A percentile compares a stretch with the other conserved stretches of the same genome.
Evolutionary conservation across 129 eudicot genomes (phyloP).

Genomic region (Pseudognaphalium luteoalbum): DNA sequence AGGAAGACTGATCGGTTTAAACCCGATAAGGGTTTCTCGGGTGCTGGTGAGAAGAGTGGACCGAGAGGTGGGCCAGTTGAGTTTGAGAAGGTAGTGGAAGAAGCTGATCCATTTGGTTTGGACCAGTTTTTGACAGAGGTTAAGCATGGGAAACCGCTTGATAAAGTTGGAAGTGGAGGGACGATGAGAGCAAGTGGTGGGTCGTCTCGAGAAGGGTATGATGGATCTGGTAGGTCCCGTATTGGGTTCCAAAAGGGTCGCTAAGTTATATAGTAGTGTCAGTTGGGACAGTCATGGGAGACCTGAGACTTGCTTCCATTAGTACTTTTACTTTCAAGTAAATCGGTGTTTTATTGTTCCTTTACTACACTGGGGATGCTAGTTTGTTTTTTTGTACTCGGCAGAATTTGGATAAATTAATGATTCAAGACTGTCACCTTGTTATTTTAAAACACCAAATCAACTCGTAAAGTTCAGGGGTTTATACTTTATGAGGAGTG

Average conservation of each 20-base stretch:
- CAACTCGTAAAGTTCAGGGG: no score
- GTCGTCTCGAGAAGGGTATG: slow-evolving; percentile 64
- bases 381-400: not conserved
- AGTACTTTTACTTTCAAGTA: not conserved
- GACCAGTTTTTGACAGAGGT: slow-evolving; percentile 78
- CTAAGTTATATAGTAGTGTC: not conserved
- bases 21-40: slow-evolving; percentile 71
- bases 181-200: slow-evolving; percentile 88
- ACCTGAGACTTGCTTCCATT: not conserved
- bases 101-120: slow-evolving; percentile 87
- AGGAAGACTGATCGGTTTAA: slow-evolving; percentile 80
- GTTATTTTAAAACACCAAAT: not conserved
- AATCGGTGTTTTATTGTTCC: not conserved
- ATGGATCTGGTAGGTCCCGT: slow-evolving; percentile 59
- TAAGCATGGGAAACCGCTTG: slow-evolving; percentile 72
- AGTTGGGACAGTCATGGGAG: not conserved
- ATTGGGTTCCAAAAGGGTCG: slow-evolving; percentile 68
- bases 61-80: slow-evolving; percentile 74
- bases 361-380: not conserved
- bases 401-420: not conserved
- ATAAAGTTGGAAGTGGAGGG: slow-evolving; percentile 75
- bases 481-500: no score
- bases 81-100: slow-evolving; percentile 66
- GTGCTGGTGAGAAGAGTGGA: slow-evolving; percentile 60
- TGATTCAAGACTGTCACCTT: not conserved